Conservation (phyloP, 768 basidiomycete species). For the Amanita rubescens region DNA sequence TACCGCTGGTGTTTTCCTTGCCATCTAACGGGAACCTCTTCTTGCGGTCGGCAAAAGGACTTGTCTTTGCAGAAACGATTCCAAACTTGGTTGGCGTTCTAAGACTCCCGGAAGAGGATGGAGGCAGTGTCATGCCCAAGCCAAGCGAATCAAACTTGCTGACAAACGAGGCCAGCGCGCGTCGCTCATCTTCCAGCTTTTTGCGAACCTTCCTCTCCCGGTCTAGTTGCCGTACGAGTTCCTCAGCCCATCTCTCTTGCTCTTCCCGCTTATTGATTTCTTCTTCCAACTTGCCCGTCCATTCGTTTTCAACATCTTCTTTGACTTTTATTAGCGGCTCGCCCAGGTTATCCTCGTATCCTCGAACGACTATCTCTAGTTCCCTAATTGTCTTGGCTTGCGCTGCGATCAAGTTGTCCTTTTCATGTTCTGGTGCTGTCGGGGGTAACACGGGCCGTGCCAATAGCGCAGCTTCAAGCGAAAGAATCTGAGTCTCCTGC, state of each 20-base stretch:
- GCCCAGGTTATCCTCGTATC: slow-evolving; percentile 68
- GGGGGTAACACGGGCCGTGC: slow-evolving; percentile 61
- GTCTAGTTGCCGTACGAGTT: slow-evolving; percentile 69
- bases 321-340: slow-evolving; percentile 58
- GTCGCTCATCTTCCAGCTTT: slow-evolving; percentile 70
- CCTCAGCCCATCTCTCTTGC: slow-evolving; percentile 65
- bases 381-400: slow-evolving; percentile 72
- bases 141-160: slow-evolving; percentile 75
- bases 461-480: slow-evolving; percentile 70
- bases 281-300: slow-evolving; percentile 50
- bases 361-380: slow-evolving; percentile 62
- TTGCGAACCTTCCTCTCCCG: slow-evolving; percentile 68
- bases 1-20: not conserved
- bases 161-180: slow-evolving; percentile 75
- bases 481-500: slow-evolving; percentile 77
- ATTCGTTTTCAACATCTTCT: slow-evolving; percentile 72
- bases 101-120: slow-evolving; percentile 28
- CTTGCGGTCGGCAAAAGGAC: slow-evolving; percentile 1
- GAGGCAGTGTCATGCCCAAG: slow-evolving; percentile 29
- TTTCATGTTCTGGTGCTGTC: slow-evolving; percentile 61
- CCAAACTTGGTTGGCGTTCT: not conserved
- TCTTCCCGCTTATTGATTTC: slow-evolving; percentile 58
- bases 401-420: slow-evolving; percentile 66
- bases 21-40: not conserved
- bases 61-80: not conserved